phyloP scores from a whole-genome alignment of 805 yeast species.

The Middelhovenomyces tepae region DNA sequence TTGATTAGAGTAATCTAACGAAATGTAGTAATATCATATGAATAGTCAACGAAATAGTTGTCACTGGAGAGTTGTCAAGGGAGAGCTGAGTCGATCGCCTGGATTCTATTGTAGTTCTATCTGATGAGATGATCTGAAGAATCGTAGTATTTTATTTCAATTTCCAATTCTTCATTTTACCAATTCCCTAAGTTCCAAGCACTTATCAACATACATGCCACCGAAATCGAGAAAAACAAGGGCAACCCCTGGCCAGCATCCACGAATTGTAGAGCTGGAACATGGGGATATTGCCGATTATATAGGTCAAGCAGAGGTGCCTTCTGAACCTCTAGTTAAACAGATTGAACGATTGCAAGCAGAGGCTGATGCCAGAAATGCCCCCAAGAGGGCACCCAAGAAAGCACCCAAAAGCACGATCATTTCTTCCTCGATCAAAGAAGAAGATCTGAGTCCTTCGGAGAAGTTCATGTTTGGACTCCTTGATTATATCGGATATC shows the following conservation, averaged over 20 bases:
- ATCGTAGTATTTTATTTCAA: too few relatives aligned
- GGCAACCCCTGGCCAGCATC: slow-evolving; percentile 1
- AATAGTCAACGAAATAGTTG: too few relatives aligned
- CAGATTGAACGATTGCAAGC: slow-evolving; percentile 14
- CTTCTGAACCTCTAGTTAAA: slow-evolving; percentile 14
- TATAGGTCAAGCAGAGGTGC: slow-evolving; percentile 15
- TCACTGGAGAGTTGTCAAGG: too few relatives aligned
- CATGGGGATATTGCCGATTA: slow-evolving; percentile 12
- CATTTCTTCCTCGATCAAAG: slow-evolving; percentile 3
- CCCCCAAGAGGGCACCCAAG: slow-evolving; percentile 2
- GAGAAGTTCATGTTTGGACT: slow-evolving; percentile 18
- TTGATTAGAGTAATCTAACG: too few relatives aligned
- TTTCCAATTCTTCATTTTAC: too few relatives aligned
- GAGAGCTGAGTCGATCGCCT: too few relatives aligned
- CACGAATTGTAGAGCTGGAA: slow-evolving; percentile 16
- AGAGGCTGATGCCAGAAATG: slow-evolving; percentile 4
- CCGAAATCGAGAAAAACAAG: too few relatives aligned
- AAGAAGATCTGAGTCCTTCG: slow-evolving; percentile 7
- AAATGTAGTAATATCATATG: too few relatives aligned
- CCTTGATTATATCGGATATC: slow-evolving; percentile 22
- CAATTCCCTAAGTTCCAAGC: too few relatives aligned
- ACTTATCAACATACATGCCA: too few relatives aligned
- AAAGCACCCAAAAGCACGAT: slow-evolving; percentile 5
- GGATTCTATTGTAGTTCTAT: too few relatives aligned
- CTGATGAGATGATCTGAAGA: too few relatives aligned